Evolutionary conservation across 768 basidiomycete species (phyloP).

Genomic region (Leccinum obscurum): DNA sequence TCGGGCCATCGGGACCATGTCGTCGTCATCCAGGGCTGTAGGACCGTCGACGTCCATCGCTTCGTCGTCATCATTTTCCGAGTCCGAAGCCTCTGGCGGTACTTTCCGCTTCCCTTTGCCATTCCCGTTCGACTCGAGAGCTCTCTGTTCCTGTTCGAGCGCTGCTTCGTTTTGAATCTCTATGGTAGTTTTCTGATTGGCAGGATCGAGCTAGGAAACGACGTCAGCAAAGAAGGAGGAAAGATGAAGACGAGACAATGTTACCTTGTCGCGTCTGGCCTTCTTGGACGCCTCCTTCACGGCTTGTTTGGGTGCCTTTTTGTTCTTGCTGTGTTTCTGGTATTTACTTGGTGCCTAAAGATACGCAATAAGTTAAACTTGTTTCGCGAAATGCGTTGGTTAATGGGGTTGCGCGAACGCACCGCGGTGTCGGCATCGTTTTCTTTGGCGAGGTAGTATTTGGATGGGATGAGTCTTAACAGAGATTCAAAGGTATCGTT

Average conservation of each 20-base stretch:
- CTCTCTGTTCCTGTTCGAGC: constrained; percentile 18
- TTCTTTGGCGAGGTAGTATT: background rate
- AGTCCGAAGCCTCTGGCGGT: constrained; percentile 7
- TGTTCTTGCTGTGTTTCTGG: constrained; percentile 87
- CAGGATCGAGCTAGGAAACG: constrained; percentile 71
- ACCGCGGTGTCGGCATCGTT: constrained; percentile 14
- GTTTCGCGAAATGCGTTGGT: background rate
- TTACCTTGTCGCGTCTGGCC: constrained; percentile 83
- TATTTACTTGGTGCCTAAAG: constrained; percentile 57
- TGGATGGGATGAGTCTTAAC: background rate
- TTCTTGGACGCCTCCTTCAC: constrained; percentile 88
- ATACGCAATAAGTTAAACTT: too few species aligned
- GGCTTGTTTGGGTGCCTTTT: constrained; percentile 79
- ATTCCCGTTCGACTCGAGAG: constrained; percentile 12
- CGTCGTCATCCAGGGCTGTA: constrained; percentile 26
- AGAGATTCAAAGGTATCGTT: background rate
- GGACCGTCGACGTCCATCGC: constrained; percentile 33
- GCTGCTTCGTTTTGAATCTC: constrained; percentile 64
- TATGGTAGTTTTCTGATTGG: constrained; percentile 75
- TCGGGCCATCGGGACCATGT: constrained; percentile 62
- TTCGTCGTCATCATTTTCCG: constrained; percentile 24
- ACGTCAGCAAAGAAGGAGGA: too few species aligned
- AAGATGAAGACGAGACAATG: too few species aligned
- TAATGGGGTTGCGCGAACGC: background rate
- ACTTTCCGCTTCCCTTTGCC: constrained; percentile 53